Evolutionary conservation across 495 filamentous ascomycete species (phyloP), one percentile per base, ranked within the genome.

Genomic region (Elaphomyces granulatus): DNA sequence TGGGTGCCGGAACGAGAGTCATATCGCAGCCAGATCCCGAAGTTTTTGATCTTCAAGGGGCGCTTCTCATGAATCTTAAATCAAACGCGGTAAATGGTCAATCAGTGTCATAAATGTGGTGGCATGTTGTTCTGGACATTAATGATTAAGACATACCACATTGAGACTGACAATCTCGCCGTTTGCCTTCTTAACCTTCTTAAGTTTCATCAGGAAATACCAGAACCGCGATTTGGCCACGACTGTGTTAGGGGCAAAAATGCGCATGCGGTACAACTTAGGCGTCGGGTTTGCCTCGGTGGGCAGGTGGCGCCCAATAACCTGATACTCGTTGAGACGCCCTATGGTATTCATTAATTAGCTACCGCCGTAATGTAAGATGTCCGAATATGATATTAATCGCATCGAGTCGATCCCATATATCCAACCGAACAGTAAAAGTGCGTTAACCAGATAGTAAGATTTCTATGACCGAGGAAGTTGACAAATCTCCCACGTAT

Each of bases 111-210:
- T n/a, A n/a, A n/a, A n/a, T n/a, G n/a, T n/a, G n/a, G n/a, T n/a
- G n/a, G n/a, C n/a, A n/a, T n/a, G n/a, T n/a, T n/a, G n/a, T n/a
- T n/a, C n/a, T n/a, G n/a, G n/a, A n/a, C n/a, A n/a, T n/a, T n/a
- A n/a, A n/a, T n/a, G n/a, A n/a, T n/a, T n/a, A 28, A 23, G 19
- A 57, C 84, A 60, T 81, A 96, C 90, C 74, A 81, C 75, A 67
- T 95, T 96, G 72, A 94, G 64, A 69, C 71, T 81, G 59, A 96
- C 84, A 60, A 98, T 94, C 81, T 98, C 90, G 60, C 90, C 90
- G 63, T 93, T 95, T 58, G 87, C 77, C 81, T 95, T 96, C 86
- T 98, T 98, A 71, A 98, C 84, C 78, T 96, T 98, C 61, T 84
- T 77, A 48, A 98, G 77, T 76, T 93, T 92, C 69, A 81, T 83